Base-by-base conservation (phyloP, 1,139 yeast species). In the Taphrina pruni region DNA sequence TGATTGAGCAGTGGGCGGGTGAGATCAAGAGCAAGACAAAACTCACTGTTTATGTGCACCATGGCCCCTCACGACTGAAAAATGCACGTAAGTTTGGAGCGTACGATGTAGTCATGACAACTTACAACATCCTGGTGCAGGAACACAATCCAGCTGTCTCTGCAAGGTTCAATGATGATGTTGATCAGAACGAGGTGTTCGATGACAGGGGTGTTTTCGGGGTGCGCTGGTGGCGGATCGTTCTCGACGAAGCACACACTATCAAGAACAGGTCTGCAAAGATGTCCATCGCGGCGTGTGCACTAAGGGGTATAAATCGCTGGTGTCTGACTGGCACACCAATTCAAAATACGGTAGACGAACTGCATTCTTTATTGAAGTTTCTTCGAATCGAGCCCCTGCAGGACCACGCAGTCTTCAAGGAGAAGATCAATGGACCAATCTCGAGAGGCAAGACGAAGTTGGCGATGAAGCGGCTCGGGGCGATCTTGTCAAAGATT, bases 251-350 rank as follows among this genome's bases (percentile, higher is more conserved):
- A 77, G 98, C 96, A 5, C 99, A 94, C 76, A 89, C 85, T 46
- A 94, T 94, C 71, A 83, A 97, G 75, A 93, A 93, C 76, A 82
- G 94, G 74, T 80, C 84, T 60, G 88, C 97, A 0, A 88, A 88
- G 71, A 89, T 97, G 0, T 87, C 97, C 0, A 88, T 87, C 74
- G 89, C 97, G 0, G 84, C 91, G 8, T 87, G 86, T 51, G 88
- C 85, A 45, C 76, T 94, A 32, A 78, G 82, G 43, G 80, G 87
- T 0, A 78, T 76, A 0, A 86, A 85, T 74, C 81, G 94, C 70
- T 87, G 96, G 86, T 89, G 89, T 2, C 80, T 93, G 56, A 92
- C 97, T 0, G 98, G 98, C 12, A 93, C 98, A 0, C 98, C 98
- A 0, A 89, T 93, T 61, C 89, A 92, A 51, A 93, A 93, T 77